Evolutionary conservation across 371 early-diverging fungal genomes (phyloP).

Genomic region (Amoeboaphelidium protococcarum): DNA sequence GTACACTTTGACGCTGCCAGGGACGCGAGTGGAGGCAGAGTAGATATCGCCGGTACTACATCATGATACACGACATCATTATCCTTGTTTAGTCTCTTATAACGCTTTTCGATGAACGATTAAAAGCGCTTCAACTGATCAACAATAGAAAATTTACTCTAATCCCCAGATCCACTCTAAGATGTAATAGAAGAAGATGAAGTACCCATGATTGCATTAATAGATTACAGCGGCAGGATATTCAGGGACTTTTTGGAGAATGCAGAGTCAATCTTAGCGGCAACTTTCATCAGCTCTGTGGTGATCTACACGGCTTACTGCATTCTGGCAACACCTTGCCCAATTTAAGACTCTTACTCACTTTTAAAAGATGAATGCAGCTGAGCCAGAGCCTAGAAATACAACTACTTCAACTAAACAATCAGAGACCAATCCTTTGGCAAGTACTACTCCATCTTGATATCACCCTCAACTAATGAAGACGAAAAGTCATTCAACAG

Average conservation of each 20-base stretch:
- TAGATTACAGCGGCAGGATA: neutral
- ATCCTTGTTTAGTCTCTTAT: constrained; percentile 33
- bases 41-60: constrained; percentile 42
- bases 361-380: neutral
- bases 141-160: neutral
- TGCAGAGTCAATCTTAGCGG: neutral
- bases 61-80: constrained; percentile 90
- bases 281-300: neutral
- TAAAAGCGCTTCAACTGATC: constrained; percentile 16
- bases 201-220: neutral
- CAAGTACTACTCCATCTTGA: neutral
- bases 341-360: neutral
- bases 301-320: neutral
- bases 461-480: neutral
- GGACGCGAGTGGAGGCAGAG: constrained; percentile 52
- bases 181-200: neutral
- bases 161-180: neutral
- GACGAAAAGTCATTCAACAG: no score
- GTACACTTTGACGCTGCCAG: constrained; percentile 21
- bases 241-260: neutral
- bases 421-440: neutral
- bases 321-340: neutral
- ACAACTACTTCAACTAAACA: neutral
- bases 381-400: neutral
- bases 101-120: no score